A percentile compares a stretch with the other conserved stretches of the same genome.
Evolutionary conservation across 495 filamentous ascomycete species (phyloP).

Genomic region (Usnea hakonensis): DNA sequence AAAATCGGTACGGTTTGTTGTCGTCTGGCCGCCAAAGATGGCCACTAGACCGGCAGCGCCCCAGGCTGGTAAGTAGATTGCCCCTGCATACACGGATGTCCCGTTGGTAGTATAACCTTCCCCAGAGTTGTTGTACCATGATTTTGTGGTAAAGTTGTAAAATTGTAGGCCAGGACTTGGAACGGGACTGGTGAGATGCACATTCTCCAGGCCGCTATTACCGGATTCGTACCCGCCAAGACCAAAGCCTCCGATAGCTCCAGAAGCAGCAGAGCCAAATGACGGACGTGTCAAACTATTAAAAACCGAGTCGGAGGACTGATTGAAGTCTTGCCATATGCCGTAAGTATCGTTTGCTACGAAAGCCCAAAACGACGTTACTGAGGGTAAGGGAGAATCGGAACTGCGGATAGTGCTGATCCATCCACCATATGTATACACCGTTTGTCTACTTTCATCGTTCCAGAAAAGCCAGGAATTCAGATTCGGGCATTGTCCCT

Average conservation of each 20-base stretch:
- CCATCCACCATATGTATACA: not conserved
- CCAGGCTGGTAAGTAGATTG: not conserved
- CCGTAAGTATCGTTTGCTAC: not conserved
- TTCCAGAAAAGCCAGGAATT: not conserved
- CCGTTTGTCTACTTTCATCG: not conserved
- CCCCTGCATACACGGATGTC: not conserved
- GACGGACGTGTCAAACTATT: not conserved
- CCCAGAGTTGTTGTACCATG: constrained; percentile 5
- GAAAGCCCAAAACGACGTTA: not conserved
- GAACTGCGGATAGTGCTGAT: not conserved
- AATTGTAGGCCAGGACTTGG: constrained; percentile 1
- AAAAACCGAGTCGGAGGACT: not conserved
- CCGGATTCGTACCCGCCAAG: not conserved
- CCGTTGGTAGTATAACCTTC: not conserved
- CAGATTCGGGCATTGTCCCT: not conserved
- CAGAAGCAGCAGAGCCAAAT: not conserved
- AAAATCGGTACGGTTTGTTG: not conserved
- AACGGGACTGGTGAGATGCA: not conserved
- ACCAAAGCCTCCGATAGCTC: not conserved
- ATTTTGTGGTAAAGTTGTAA: not conserved
- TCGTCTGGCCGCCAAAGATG: not conserved
- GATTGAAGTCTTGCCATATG: not conserved
- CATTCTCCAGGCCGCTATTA: not conserved
- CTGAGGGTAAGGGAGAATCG: not conserved
- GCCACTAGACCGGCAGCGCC: constrained; percentile 1